Base-by-base conservation (phyloP, 2,329 filamentous ascomycete species). In the Lachnellula suecica region DNA sequence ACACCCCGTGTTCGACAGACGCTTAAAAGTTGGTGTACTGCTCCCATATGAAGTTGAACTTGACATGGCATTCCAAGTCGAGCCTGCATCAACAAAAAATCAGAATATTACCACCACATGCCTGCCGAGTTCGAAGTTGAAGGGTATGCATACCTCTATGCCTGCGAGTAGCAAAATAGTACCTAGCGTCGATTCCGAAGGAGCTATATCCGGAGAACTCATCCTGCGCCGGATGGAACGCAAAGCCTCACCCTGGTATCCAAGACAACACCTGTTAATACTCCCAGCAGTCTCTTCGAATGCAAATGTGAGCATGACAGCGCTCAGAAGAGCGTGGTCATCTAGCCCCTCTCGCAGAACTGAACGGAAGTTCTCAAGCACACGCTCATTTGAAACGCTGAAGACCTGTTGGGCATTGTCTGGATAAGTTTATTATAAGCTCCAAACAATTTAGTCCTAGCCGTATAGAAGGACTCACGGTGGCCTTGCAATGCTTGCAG, bases 151-250 rank as follows among this genome's bases (percentile, higher is more conserved):
- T 1, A 74, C 73, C 65, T 75, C 73, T 1, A 74, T 59, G 1
- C 73, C 72, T 10, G 72, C 72, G 0, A 76, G 60, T 0, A 76
- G 61, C 4, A 76, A 17, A 53, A 76, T 76, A 0, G 74, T 67
- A 0, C 71, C 74, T 2, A 76, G 54, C 0, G 72, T 74, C 3
- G 72, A 63, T 46, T 69, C 69, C 0, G 71, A 68, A 11, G 64
- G 57, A 29, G 67, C 65, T 4, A 51, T 53, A 4, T 64, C 57
- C 0, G 51, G 51, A 9, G 52, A 67, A 22, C 48, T 57, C 59
- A 75, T 69, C n/a, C 60, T 70, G 25, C 64, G 27, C 3, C 72
- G 66, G 47, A 76, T 66, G 8, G 51, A 60, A 4, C 57, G 58
- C 1, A 75, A 50, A 0, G 69, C 65, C 15, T 68, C 52, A 15